Base-by-base conservation (phyloP, 2,329 filamentous ascomycete genomes). In the Epichloe elymi region DNA sequence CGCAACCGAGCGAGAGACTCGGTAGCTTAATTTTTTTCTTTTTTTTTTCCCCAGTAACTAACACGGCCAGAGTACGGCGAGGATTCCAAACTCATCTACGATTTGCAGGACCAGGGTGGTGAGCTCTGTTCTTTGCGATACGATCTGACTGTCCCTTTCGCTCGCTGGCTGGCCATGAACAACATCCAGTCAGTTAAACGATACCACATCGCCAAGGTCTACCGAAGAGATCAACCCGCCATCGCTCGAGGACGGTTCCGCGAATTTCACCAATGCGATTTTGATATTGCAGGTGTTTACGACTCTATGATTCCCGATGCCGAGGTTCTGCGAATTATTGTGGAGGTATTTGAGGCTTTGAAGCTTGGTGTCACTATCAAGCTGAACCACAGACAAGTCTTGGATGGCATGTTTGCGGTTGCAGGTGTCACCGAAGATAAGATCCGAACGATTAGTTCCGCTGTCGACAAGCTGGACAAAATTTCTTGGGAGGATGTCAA, bases 241-340 rank as follows among this genome's bases (percentile, higher is more conserved):
- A 88, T 96, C 71, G 87, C 85, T 55, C 93, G 94, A 66, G 91
- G 90, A 48, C 82, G 90, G 50, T 93, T 95, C 85, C 80, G 91
- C 62, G 91, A 96, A 70, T 95, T 95, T 69, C 95, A 94, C 72
- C 90, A 96, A 69, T 96, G 90, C 72, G 91, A 97, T 70, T 94
- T 96, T 63, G 90, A 96, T 65, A 91, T 96, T 69, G 90, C 90
- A 12, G 89, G 90, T 54, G 74, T 72, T 41, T 94, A 88, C 71
- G 91, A 95, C 65, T 70, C 87, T 50, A 95, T 96, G 89, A 78
- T 95, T 26, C 88, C 90, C 51, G 91, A 96, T 63, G 86, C 89
- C 38, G 90, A 96, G 70, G 85, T 95, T 53, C 71, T 97, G 59
- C 79, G 85, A 52, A 89, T 96, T 57, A 80, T 87, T 51, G 82